Percentiles rank a stretch among this genome's conserved stretches.
These are phyloP conservation scores for Colletotrichum spinosum DNA, from an alignment of 2,329 filamentous ascomycete genomes.

Conservation along the genomic window DNA sequence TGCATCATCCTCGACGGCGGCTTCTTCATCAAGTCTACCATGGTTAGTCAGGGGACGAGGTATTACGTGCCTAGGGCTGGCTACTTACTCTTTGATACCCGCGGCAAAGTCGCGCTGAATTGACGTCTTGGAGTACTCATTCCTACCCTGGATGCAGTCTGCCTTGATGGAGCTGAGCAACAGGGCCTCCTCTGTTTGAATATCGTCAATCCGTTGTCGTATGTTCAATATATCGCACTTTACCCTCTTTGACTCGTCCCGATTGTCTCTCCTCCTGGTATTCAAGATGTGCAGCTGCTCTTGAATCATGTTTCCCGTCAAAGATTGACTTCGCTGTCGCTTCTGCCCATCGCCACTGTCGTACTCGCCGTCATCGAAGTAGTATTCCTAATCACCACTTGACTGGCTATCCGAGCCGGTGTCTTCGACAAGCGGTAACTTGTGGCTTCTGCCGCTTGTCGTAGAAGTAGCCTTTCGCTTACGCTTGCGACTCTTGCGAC, in stretches of 20 bases:
- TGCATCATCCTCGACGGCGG: slow-evolving; percentile 29
- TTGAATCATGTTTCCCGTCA: slow-evolving; percentile 22
- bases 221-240: slow-evolving; percentile 22
- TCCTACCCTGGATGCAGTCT: slow-evolving; percentile 65
- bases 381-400: slow-evolving; percentile 28
- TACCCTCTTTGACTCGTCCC: slow-evolving; percentile 36
- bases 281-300: slow-evolving; percentile 17
- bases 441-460: not conserved
- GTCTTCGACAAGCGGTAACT: slow-evolving; percentile 32
- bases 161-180: slow-evolving; percentile 28
- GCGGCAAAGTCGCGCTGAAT: slow-evolving; percentile 41
- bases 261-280: slow-evolving; percentile 38
- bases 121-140: slow-evolving; percentile 58
- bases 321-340: not conserved
- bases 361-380: not conserved
- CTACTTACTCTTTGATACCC: slow-evolving; percentile 60
- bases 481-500: slow-evolving; percentile 22
- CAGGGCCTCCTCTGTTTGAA: slow-evolving; percentile 34
- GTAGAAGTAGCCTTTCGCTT: no score
- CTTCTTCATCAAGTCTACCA: slow-evolving; percentile 28
- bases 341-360: not conserved
- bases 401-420: slow-evolving; percentile 36
- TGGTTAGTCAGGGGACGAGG: slow-evolving; percentile 44
- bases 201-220: slow-evolving; percentile 15
- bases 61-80: slow-evolving; percentile 46